Conservation (phyloP, 176 grass and related monocot species). For the Ensete ventricosum region DNA sequence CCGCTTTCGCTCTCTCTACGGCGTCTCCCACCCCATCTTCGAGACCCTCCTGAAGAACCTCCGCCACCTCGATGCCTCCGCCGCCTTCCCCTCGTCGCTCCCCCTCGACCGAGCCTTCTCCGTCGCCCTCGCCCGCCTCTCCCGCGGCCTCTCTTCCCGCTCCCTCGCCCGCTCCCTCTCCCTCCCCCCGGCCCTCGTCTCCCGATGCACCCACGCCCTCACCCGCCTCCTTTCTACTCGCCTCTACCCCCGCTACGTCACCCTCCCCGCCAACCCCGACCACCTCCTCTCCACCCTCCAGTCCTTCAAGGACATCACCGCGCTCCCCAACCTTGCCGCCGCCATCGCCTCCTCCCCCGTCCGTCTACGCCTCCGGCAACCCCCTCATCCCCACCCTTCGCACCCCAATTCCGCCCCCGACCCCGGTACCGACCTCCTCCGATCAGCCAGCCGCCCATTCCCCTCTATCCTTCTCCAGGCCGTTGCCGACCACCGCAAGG, state of each 20-base stretch:
- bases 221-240: constrained; percentile 16
- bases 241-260: constrained; percentile 20
- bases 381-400: background rate
- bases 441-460: constrained; percentile 7
- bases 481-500: constrained; percentile 14
- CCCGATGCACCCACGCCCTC: constrained; percentile 19
- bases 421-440: background rate
- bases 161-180: constrained; percentile 12
- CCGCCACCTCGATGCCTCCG: constrained; percentile 5
- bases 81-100: constrained; percentile 4
- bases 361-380: background rate
- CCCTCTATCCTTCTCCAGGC: constrained; percentile 3
- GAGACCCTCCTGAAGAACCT: constrained; percentile 14
- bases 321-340: constrained; percentile 8
- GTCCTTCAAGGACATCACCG: constrained; percentile 11
- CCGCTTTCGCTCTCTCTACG: constrained; percentile 12
- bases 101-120: constrained; percentile 13
- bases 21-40: constrained; percentile 23
- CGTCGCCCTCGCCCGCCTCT: constrained; percentile 8
- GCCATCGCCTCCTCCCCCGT: constrained; percentile 20
- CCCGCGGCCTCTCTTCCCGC: constrained; percentile 12
- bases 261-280: constrained; percentile 5
- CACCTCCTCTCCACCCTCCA: constrained; percentile 4
- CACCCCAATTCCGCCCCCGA: background rate
- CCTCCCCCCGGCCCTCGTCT: constrained; percentile 11